Evolutionary conservation across 257 asterid species (phyloP), one percentile per base, ranked within the genome.

Genomic region (Henckelia pumila): DNA sequence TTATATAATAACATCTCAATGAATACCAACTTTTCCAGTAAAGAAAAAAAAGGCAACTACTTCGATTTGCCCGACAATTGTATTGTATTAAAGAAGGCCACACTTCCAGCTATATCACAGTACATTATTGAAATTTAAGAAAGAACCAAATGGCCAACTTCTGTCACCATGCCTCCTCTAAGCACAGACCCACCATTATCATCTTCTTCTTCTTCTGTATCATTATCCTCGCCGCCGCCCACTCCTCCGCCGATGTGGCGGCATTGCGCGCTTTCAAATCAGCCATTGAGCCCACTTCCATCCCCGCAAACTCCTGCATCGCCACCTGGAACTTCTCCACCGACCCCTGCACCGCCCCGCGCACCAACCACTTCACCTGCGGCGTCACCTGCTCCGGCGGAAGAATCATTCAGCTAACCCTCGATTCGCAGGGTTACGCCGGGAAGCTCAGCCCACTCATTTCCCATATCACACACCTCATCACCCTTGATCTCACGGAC

Each of bases 291-390:
- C 75, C 96, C 10, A 24, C 82, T 8, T 74, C 97, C 23, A 81
- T 93, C 11, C 92, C 91, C 2, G 69, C 92, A 13, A 73, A 86
- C 66, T 90, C 99, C 25, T 93, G 99, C 75, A 85, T 93, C 59
- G 86, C 85, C 72, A 78, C 99, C 4, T 93, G 99, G 99, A 81
- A 86, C 81, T 93, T 93, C 84, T 50, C 95, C 55, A 62, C 83
- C 72, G 98, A 93, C 20, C 97, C 99, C 30, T 93, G 99, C 75
- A 78, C 89, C 59, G 82, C 69, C 75, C 97, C 95, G 25, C 76
- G 93, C 23, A 78, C 85, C 60, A 81, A 83, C 66, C 76, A 85
- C 80, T 93, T 93, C 88, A 82, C 91, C 19, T 93, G 99, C 76
- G 99, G 89, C 56, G 37, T 93, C 62, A 61, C 86, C 47, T 93